phyloP scores from a whole-genome alignment of 805 yeast genomes.

The Saccharomyces eubayanus region DNA sequence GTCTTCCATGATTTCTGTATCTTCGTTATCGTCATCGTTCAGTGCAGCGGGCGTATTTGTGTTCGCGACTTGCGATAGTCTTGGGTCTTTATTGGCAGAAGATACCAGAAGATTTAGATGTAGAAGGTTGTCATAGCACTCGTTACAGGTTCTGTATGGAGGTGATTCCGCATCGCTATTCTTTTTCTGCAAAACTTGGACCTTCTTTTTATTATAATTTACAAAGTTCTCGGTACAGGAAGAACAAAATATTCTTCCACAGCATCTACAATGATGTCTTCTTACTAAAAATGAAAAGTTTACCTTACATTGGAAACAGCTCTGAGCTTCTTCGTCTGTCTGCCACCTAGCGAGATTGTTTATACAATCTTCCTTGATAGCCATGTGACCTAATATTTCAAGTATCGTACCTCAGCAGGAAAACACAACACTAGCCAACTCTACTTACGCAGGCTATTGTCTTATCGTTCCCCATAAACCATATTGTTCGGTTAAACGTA shows the following conservation, averaged over 20 bases:
- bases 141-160: slow-evolving; percentile 49
- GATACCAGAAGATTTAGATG: slow-evolving; percentile 13
- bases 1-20: slow-evolving; percentile 1
- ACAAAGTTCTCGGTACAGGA: slow-evolving; percentile 24
- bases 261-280: slow-evolving; percentile 61
- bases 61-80: neutral
- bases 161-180: slow-evolving; percentile 34
- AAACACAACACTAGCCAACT: neutral
- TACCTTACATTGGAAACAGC: slow-evolving; percentile 42
- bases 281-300: slow-evolving; percentile 45
- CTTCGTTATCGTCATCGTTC: slow-evolving; percentile 3
- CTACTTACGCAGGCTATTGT: neutral
- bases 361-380: slow-evolving; percentile 5
- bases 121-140: slow-evolving; percentile 44
- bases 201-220: slow-evolving; percentile 21
- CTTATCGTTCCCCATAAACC: neutral
- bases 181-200: slow-evolving; percentile 20
- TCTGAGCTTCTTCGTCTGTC: slow-evolving; percentile 20
- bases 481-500: neutral
- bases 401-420: neutral
- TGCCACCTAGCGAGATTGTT: slow-evolving; percentile 28
- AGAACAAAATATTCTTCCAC: slow-evolving; percentile 59
- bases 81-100: slow-evolving; percentile 2
- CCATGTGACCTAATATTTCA: neutral
- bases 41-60: neutral